Evolutionary conservation across 1,139 yeast species (phyloP).

Genomic region (Kodamaea arcana): DNA sequence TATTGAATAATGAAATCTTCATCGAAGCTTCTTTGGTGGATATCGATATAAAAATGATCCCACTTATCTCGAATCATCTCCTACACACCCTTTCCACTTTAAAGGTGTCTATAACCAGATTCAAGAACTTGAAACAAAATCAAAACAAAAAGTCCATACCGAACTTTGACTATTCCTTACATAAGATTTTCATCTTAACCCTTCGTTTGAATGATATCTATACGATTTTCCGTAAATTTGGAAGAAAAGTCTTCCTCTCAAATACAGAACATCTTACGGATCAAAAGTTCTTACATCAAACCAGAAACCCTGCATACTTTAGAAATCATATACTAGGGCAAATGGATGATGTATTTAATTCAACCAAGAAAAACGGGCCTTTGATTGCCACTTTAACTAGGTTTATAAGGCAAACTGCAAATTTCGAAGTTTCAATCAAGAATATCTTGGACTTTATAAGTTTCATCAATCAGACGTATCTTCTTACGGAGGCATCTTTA

Average conservation of each 20-base stretch:
- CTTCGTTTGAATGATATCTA: slow-evolving; percentile 46
- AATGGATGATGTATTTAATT: slow-evolving; percentile 43
- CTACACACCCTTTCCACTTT: slow-evolving; percentile 22
- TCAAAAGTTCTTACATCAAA: slow-evolving; percentile 30
- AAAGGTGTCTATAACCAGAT: slow-evolving; percentile 22
- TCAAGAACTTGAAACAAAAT: slow-evolving; percentile 19
- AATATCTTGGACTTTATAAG: slow-evolving; percentile 37
- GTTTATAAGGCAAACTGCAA: slow-evolving; percentile 44
- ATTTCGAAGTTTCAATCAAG: slow-evolving; percentile 32
- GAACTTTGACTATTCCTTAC: slow-evolving; percentile 39
- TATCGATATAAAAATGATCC: slow-evolving; percentile 37
- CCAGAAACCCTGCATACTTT: slow-evolving; percentile 26
- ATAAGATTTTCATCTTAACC: slow-evolving; percentile 44
- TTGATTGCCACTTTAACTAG: slow-evolving; percentile 49
- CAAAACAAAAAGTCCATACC: slow-evolving; percentile 13
- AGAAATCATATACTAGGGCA: slow-evolving; percentile 27
- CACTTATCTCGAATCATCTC: slow-evolving; percentile 20
- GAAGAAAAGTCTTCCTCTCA: slow-evolving; percentile 42
- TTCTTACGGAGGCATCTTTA: slow-evolving; percentile 20
- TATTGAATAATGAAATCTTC: slow-evolving; percentile 10
- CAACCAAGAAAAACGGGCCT: slow-evolving; percentile 49
- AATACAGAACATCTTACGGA: slow-evolving; percentile 38
- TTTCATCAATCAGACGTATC: slow-evolving; percentile 26
- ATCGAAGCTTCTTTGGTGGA: slow-evolving; percentile 36
- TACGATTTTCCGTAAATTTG: slow-evolving; percentile 38